These are phyloP conservation scores for Clonostachys solani DNA, from an alignment of 2,329 filamentous ascomycete genomes.

Conservation along the genomic window DNA sequence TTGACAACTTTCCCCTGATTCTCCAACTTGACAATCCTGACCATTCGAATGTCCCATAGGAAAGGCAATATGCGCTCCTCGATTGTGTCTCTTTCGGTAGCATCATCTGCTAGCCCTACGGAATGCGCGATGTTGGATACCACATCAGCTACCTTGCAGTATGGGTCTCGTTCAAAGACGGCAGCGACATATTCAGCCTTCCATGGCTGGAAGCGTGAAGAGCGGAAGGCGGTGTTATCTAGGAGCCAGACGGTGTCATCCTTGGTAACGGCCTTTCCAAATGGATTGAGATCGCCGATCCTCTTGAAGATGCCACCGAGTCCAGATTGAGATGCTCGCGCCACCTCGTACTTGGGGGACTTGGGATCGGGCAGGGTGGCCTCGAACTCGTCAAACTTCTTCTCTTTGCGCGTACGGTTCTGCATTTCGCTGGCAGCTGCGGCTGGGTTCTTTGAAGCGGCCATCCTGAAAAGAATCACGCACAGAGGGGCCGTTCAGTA, in stretches of 20 bases:
- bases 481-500: too few relatives aligned
- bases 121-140: conserved; percentile 68
- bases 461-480: conserved; percentile 8
- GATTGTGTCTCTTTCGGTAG: conserved; percentile 55
- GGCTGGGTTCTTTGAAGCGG: conserved; percentile 14
- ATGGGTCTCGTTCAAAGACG: conserved; percentile 71
- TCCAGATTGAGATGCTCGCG: conserved; percentile 19
- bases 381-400: conserved; percentile 46
- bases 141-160: conserved; percentile 61
- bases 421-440: conserved; percentile 39
- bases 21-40: conserved; percentile 61
- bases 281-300: conserved; percentile 50
- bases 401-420: conserved; percentile 39
- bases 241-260: conserved; percentile 81
- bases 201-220: conserved; percentile 51
- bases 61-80: conserved; percentile 71
- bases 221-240: conserved; percentile 80
- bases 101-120: conserved; percentile 60
- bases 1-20: conserved; percentile 45
- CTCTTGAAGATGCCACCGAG: conserved; percentile 39
- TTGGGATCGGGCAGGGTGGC: conserved; percentile 33
- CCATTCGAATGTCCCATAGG: conserved; percentile 69
- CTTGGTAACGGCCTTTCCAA: conserved; percentile 54
- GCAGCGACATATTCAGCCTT: conserved; percentile 79
- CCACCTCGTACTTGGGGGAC: conserved; percentile 8